Conservation (phyloP, 2,329 filamentous ascomycete species). For the Akanthomyces lecanii region DNA sequence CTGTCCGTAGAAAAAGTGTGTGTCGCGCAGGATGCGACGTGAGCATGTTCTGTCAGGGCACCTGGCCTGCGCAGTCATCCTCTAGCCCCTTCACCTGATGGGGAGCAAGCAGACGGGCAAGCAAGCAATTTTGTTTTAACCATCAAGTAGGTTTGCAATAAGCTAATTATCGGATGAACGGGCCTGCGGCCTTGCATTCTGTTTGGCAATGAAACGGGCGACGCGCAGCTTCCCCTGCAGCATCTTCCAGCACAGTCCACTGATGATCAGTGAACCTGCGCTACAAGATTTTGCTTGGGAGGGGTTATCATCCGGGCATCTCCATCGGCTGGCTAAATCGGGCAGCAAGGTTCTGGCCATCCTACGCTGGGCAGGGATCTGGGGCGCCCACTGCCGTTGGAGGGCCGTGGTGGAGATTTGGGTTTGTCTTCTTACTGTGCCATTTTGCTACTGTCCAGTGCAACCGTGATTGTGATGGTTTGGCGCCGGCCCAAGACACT, state of each 20-base stretch:
- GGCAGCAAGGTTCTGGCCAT: not conserved
- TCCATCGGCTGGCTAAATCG: not conserved
- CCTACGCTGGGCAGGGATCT: not conserved
- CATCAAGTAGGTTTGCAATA: not conserved
- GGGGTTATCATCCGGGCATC: not conserved
- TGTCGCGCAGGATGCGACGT: not conserved
- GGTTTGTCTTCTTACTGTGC: not conserved
- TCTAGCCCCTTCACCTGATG: not conserved
- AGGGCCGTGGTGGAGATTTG: not conserved
- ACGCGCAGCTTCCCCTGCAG: not conserved
- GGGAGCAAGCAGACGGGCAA: not conserved
- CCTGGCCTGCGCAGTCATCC: not conserved
- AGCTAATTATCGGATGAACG: slow-evolving; percentile 1
- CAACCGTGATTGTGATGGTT: not conserved
- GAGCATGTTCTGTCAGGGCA: not conserved
- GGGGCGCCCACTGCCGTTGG: not conserved
- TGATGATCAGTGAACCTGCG: not conserved
- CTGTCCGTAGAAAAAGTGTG: not conserved
- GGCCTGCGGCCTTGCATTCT: not conserved
- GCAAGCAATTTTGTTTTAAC: not conserved
- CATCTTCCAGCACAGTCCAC: not conserved
- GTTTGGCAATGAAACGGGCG: not conserved
- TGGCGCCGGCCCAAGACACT: not conserved
- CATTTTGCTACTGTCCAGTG: not conserved
- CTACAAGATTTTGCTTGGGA: not conserved